Base-by-base conservation (phyloP, 495 filamentous ascomycete species). In the Aspergillus cavernicola region DNA sequence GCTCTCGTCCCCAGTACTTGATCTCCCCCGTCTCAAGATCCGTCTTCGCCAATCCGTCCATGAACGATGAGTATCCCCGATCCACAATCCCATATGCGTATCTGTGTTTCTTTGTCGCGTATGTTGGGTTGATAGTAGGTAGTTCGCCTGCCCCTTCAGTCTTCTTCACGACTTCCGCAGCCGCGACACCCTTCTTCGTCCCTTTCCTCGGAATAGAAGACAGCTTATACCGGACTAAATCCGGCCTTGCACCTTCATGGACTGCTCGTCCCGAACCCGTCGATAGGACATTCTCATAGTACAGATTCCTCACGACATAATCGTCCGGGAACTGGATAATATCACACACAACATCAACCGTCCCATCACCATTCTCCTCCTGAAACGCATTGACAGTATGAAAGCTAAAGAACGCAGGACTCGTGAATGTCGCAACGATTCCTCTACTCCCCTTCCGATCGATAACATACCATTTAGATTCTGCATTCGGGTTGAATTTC, bases 341-440 rank as follows among this genome's bases (percentile, higher is more conserved):
- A 39, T 58, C 56, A 15, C 56, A 58, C 3, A 50, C 45, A 12
- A 58, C n/a, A 26, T 58, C 56, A 2, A 42, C 32, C 2, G 38
- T 22, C 7, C 40, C 50, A 18, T 47, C 42, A 6, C 4, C 11
- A 16, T 6, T 33, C 6, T 11, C 16, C 45, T 45, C 45, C 45
- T 58, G 50, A 19, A 36, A 58, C 6, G 56, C 56, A 28, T 58
- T 58, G 16, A 54, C 41, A 1, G 56, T 46, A 29, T 58, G 56
- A 32, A 58, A 58, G 16, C 28, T 39, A 39, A 58, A 58, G 28
- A 58, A 58, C 2, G 45, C 51, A n/a, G 45, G 50, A 18, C 50
- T 45, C 28, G 15, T 8, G 18, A 31, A 58, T 0, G 24, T 46
- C 6, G 51, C 50, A 1, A 58, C 46, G 11, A 45, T 6, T 4